phyloP scores from a whole-genome alignment of 2,329 filamentous ascomycete species.

The Pseudogymnoascus sp. region DNA sequence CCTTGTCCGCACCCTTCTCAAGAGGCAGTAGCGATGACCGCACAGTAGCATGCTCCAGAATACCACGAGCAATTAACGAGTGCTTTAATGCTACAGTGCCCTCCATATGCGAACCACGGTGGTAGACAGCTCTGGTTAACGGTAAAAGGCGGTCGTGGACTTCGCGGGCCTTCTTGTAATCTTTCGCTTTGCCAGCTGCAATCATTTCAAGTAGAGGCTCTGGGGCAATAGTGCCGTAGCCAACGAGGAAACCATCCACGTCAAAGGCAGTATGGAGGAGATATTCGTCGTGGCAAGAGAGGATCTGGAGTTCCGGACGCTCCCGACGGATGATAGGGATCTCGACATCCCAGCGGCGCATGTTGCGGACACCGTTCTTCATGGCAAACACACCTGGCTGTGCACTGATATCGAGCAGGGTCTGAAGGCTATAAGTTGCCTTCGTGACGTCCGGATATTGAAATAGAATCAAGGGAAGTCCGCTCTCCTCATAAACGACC shows the following conservation, averaged over 20 bases:
- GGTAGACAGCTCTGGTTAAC: slow-evolving; percentile 46
- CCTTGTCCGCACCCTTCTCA: slow-evolving; percentile 11
- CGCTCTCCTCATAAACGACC: slow-evolving; percentile 41
- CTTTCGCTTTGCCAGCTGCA: slow-evolving; percentile 40
- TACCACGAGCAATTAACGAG: slow-evolving; percentile 42
- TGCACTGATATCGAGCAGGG: slow-evolving; percentile 44
- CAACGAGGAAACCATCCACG: slow-evolving; percentile 46
- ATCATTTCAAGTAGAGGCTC: slow-evolving; percentile 43
- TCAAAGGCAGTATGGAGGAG: slow-evolving; percentile 44
- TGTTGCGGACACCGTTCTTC: slow-evolving; percentile 50
- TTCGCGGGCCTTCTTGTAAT: slow-evolving; percentile 40
- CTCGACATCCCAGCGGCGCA: slow-evolving; percentile 49
- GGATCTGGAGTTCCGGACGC: slow-evolving; percentile 41
- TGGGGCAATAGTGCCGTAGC: slow-evolving; percentile 45
- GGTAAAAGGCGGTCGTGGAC: slow-evolving; percentile 44
- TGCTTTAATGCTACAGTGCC: slow-evolving; percentile 46
- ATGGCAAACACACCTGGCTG: slow-evolving; percentile 46
- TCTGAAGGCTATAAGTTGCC: slow-evolving; percentile 43
- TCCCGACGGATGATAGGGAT: slow-evolving; percentile 44
- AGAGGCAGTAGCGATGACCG: slow-evolving; percentile 28
- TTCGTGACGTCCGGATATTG: slow-evolving; percentile 48
- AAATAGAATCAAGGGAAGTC: slow-evolving; percentile 44
- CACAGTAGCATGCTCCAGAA: slow-evolving; percentile 42
- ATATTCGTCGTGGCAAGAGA: slow-evolving; percentile 47
- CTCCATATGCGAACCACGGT: slow-evolving; percentile 48